Evolutionary conservation across 2,329 filamentous ascomycete genomes (phyloP), one percentile per base, ranked within the genome.

Genomic region (Metarhizium humberi): DNA sequence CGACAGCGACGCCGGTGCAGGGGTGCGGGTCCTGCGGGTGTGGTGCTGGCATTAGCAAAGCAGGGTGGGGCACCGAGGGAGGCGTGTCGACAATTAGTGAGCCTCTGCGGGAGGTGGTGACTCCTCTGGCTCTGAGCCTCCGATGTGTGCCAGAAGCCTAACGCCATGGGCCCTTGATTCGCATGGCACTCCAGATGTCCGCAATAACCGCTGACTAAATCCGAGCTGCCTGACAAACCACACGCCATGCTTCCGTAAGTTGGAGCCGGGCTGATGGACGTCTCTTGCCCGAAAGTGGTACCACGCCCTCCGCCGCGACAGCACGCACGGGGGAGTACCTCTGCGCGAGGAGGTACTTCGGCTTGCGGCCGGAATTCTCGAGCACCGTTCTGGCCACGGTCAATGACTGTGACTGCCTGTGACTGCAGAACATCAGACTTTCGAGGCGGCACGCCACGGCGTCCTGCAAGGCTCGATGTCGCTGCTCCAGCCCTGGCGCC

Each of bases 131-230:
- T 14, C 16, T 43, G 40, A 49, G 47, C 47, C 20, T 49, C 48
- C 40, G 34, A 11, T 20, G 13, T 2, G 16, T 40, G 30, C 32
- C 42, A 40, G 43, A 32, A 13, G 45, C 29, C 20, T 47, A 50
- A 45, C 36, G 45, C 55, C 54, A 50, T 55, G 53, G 54, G 55
- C 59, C 5, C 10, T 40, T 6, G 38, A 34, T n/a, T 40, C 38
- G 7, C 13, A 40, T 16, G 32, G 7, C 34, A 52, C 53, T 55
- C 56, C 20, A 25, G 20, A 25, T 25, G 20, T 25, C 20, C 53
- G 55, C 52, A 30, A 38, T 48, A 49, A 25, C 55, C 57, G 59
- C 59, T 61, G 58, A 62, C 60, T 56, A 61, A 62, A 58, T 57
- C 59, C 55, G 59, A 60, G 48, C 38, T 20, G 18, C n/a, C 55